A percentile compares a stretch with the other conserved stretches of the same genome.
Conservation (phyloP, 306 rosid genomes). For the Fragaria nilgerrensis region DNA sequence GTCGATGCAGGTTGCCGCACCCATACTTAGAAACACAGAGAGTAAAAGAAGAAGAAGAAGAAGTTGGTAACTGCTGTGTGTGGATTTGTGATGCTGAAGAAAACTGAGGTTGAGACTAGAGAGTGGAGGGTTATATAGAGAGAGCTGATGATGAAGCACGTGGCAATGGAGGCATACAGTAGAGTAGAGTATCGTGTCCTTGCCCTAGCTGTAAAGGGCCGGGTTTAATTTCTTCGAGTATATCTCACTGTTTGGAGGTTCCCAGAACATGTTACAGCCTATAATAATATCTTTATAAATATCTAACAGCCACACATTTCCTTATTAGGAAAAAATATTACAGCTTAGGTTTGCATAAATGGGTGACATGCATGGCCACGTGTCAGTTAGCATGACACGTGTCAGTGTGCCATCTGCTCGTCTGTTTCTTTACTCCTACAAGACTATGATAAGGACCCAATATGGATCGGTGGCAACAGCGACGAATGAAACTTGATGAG, state of each 20-base stretch:
- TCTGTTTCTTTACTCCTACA: no score
- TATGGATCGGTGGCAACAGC: no score
- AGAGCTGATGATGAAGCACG: background rate
- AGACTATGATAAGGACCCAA: no score
- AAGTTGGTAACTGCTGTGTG: background rate
- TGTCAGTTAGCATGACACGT: no score
- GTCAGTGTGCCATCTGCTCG: no score
- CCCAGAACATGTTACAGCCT: background rate
- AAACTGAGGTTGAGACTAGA: background rate
- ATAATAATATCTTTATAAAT: background rate
- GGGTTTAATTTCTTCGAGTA: background rate
- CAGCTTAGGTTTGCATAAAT: no score
- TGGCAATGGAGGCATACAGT: background rate
- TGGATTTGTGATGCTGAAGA: background rate
- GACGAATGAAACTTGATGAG: no score
- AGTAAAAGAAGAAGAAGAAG: background rate
- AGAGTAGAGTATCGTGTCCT: background rate
- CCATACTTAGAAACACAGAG: conserved; percentile 17
- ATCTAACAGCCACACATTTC: no score
- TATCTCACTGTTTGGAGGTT: background rate
- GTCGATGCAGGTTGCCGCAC: conserved; percentile 56
- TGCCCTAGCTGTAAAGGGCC: background rate
- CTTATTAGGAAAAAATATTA: no score
- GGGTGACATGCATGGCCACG: no score
- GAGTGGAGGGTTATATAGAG: background rate